Conservation (phyloP, 1,284 basidiomycete genomes). For the Pterulicium gracile region DNA sequence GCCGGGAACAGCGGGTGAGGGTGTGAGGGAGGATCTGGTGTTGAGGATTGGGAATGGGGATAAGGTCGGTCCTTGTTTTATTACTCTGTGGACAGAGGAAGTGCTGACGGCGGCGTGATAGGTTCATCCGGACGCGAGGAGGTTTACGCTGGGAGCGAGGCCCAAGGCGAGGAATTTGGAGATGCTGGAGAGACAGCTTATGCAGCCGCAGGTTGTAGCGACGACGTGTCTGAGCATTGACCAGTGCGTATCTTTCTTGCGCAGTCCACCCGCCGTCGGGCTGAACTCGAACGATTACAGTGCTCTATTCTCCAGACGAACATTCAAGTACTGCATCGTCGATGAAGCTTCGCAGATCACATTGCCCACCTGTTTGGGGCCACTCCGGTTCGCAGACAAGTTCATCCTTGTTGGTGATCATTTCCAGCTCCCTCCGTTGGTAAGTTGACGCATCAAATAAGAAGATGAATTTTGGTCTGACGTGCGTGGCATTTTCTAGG, state of each 20-base stretch:
- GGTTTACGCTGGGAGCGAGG: constrained; percentile 55
- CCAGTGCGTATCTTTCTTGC: constrained; percentile 61
- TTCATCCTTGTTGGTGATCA: constrained; percentile 97
- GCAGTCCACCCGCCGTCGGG: too few species aligned
- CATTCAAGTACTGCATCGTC: constrained; percentile 96
- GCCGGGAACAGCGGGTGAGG: constrained; percentile 17
- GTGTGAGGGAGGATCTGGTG: constrained; percentile 54
- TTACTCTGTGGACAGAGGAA: constrained; percentile 1
- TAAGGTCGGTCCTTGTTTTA: constrained; percentile 52
- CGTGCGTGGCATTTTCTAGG: constrained; percentile 29
- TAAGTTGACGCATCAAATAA: constrained; percentile 22
- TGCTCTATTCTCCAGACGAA: constrained; percentile 73
- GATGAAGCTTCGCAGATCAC: constrained; percentile 99
- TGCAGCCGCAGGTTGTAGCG: constrained; percentile 87
- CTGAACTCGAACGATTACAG: constrained; percentile 26
- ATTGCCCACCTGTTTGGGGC: constrained; percentile 89
- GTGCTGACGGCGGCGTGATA: constrained; percentile 18
- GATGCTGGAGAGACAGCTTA: constrained; percentile 70
- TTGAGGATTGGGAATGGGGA: constrained; percentile 85
- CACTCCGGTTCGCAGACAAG: constrained; percentile 79
- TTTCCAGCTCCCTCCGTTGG: constrained; percentile 90
- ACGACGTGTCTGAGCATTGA: constrained; percentile 91
- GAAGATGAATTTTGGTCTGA: constrained; percentile 3
- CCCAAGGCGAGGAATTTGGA: constrained; percentile 53
- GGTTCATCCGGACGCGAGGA: constrained; percentile 72